phyloP scores from a whole-genome alignment of 768 basidiomycete genomes.

The Postia placenta region DNA sequence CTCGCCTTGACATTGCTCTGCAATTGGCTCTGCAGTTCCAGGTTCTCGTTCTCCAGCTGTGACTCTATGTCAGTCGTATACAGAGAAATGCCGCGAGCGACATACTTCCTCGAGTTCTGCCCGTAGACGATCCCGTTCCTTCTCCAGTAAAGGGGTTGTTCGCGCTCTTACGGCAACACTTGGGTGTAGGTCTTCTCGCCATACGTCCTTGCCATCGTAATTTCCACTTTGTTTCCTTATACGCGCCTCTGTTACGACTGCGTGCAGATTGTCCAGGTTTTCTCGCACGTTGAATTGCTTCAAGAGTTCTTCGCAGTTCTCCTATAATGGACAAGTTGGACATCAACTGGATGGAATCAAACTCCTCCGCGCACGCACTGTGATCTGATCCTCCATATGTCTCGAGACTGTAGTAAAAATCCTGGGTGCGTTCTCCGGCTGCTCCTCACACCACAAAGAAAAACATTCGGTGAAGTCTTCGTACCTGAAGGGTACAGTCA shows the following conservation, averaged over 20 bases:
- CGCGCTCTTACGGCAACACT: conserved; percentile 56
- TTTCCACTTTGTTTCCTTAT: conserved; percentile 41
- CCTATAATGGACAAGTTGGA: no score
- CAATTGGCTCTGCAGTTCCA: conserved; percentile 38
- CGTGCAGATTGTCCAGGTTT: conserved; percentile 65
- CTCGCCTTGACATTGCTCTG: conserved; percentile 42
- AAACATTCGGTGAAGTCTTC: conserved; percentile 41
- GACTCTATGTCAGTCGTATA: no score
- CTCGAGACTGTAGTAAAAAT: conserved; percentile 54
- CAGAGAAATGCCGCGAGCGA: no score
- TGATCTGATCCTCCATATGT: conserved; percentile 65
- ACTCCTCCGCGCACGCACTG: conserved; percentile 19
- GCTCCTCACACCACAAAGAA: conserved; percentile 32
- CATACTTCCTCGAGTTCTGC: conserved; percentile 32
- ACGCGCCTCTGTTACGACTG: conserved; percentile 61
- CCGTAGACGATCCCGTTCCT: conserved; percentile 33
- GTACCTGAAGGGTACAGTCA: conserved; percentile 25
- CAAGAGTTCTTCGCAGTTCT: conserved; percentile 64
- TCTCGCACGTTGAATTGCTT: conserved; percentile 61
- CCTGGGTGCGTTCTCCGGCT: conserved; percentile 27
- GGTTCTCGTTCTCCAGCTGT: conserved; percentile 58
- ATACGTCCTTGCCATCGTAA: conserved; percentile 45
- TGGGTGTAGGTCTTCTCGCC: conserved; percentile 62
- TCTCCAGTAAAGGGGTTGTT: conserved; percentile 52
- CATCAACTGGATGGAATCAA: no score